Conservation (phyloP, 2,329 filamentous ascomycete genomes). For the Amphichorda felina region DNA sequence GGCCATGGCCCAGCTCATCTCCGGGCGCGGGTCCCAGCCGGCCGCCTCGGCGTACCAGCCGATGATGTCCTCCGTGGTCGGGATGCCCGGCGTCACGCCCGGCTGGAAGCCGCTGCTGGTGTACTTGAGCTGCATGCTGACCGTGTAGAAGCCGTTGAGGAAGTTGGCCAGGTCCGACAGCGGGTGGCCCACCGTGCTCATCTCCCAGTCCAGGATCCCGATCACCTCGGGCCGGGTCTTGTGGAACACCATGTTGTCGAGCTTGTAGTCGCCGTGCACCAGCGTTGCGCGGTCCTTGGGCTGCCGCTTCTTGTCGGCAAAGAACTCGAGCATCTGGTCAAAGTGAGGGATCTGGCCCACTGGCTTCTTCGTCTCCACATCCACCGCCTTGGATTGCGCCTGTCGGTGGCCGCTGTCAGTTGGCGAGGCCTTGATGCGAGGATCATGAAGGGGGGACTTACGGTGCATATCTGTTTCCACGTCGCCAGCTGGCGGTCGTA, state of each 20-base stretch:
- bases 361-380: constrained; percentile 56
- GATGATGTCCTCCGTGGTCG: constrained; percentile 1
- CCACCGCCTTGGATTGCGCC: constrained; percentile 56
- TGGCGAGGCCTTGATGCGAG: neutral
- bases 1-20: constrained; percentile 1
- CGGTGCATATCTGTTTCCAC: constrained; percentile 48
- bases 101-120: neutral
- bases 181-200: constrained; percentile 84
- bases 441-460: neutral
- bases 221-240: constrained; percentile 70
- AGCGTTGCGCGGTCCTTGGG: constrained; percentile 61
- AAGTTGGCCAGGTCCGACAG: constrained; percentile 75
- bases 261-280: constrained; percentile 84
- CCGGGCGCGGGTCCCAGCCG: constrained; percentile 1
- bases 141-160: constrained; percentile 9
- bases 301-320: constrained; percentile 55
- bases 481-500: constrained; percentile 77
- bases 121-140: neutral
- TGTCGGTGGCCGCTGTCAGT: constrained; percentile 14
- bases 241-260: constrained; percentile 71
- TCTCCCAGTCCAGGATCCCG: constrained; percentile 87
- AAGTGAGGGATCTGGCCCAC: constrained; percentile 74
- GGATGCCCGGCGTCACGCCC: constrained; percentile 1
- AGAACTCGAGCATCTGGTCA: constrained; percentile 64
- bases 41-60: constrained; percentile 2